A percentile compares a stretch with the other conserved stretches of the same genome.
phyloP scores from a whole-genome alignment of 2,329 filamentous ascomycete species.

The Aureobasidium lini region DNA sequence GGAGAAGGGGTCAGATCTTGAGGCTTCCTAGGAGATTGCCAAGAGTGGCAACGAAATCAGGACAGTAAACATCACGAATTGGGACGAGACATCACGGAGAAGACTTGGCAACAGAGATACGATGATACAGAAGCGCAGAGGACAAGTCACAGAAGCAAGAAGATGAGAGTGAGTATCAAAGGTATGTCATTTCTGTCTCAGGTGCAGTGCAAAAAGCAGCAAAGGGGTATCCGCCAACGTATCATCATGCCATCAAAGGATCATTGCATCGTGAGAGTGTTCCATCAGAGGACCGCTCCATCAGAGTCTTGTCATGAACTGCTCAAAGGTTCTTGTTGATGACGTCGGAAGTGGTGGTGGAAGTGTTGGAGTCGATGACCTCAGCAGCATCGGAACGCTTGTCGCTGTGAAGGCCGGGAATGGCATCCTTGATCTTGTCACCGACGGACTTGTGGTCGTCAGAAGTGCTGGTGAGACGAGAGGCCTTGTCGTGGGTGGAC shows the following conservation, averaged over 20 bases:
- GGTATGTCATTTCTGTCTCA: not conserved
- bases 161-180: not conserved
- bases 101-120: too few relatives aligned
- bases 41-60: too few relatives aligned
- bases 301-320: not conserved
- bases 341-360: not conserved
- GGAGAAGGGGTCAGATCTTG: too few relatives aligned
- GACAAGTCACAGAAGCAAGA: not conserved
- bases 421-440: slow-evolving; percentile 10
- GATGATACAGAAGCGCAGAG: too few relatives aligned
- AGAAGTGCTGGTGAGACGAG: not conserved
- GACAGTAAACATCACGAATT: too few relatives aligned
- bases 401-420: slow-evolving; percentile 4
- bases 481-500: slow-evolving; percentile 7
- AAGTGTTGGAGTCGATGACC: slow-evolving; percentile 1
- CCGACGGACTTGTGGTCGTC: not conserved
- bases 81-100: too few relatives aligned
- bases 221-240: slow-evolving; percentile 4
- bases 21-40: too few relatives aligned
- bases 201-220: not conserved
- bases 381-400: slow-evolving; percentile 6
- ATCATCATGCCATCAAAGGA: slow-evolving; percentile 3
- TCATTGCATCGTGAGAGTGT: not conserved
- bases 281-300: not conserved
- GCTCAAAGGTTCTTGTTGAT: slow-evolving; percentile 8